Evolutionary conservation across 139 green algal species (phyloP).

Genomic region (Yamagishiella unicocca): DNA sequence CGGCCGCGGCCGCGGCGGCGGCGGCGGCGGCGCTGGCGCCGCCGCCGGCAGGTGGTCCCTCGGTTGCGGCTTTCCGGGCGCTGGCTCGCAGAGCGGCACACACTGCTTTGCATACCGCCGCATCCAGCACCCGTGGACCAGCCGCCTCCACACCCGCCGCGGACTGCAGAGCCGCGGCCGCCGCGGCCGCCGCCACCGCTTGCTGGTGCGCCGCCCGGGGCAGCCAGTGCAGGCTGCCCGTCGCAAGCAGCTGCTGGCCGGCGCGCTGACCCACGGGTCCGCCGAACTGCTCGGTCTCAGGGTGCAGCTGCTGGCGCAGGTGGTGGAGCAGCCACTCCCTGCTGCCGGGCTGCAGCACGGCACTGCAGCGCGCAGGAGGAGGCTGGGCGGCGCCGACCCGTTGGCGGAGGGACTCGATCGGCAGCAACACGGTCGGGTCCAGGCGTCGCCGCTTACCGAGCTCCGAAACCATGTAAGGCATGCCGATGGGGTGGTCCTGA

Average conservation of each 20-base stretch:
- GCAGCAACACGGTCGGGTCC: not conserved
- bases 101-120: not conserved
- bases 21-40: not conserved
- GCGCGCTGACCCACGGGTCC: not conserved
- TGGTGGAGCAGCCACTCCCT: not conserved
- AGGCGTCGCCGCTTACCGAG: constrained; percentile 12
- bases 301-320: constrained; percentile 22
- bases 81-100: not conserved
- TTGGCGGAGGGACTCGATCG: not conserved
- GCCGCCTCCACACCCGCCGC: not conserved
- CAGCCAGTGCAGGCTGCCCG: not conserved
- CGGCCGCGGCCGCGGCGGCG: not conserved
- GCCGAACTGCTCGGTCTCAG: constrained; percentile 4
- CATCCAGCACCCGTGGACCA: not conserved
- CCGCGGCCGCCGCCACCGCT: not conserved
- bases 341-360: too few relatives aligned
- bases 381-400: too few relatives aligned
- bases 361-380: too few relatives aligned
- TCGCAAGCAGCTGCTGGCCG: not conserved
- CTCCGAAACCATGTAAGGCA: constrained; percentile 32
- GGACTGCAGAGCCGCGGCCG: not conserved
- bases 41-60: too few relatives aligned
- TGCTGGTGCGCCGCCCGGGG: not conserved
- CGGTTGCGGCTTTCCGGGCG: too few relatives aligned
- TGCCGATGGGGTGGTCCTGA: not conserved